Evolutionary conservation across 139 green algal species (phyloP).

Genomic region (Zygnema cylindricum): DNA sequence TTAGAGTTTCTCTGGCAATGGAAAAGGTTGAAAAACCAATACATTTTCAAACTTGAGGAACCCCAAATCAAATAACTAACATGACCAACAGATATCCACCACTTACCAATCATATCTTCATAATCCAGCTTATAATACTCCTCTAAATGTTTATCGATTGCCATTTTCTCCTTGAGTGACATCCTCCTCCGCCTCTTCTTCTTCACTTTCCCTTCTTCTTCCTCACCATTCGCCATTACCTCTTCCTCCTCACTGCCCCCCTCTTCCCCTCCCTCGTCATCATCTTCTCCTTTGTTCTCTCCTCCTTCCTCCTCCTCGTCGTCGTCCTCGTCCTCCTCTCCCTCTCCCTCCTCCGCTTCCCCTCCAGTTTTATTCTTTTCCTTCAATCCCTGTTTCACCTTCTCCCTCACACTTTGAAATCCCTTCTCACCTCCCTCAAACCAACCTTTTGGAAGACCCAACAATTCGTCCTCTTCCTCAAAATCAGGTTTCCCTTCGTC

Average conservation of each 20-base stretch:
- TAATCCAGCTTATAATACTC: constrained; percentile 94
- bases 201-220: constrained; percentile 42
- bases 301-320: constrained; percentile 32
- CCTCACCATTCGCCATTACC: constrained; percentile 21
- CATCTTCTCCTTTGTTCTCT: constrained; percentile 59
- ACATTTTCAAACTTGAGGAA: neutral
- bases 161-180: constrained; percentile 36
- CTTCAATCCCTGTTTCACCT: constrained; percentile 51
- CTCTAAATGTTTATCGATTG: constrained; percentile 76
- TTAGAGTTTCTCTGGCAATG: neutral
- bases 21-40: neutral
- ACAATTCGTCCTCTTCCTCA: constrained; percentile 59
- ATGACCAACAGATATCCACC: no score
- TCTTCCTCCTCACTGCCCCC: constrained; percentile 16
- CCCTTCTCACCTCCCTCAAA: constrained; percentile 32
- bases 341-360: constrained; percentile 68
- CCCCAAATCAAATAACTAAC: neutral
- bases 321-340: constrained; percentile 11
- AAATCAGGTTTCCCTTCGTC: constrained; percentile 45
- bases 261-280: constrained; percentile 48
- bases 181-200: constrained; percentile 28
- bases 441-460: constrained; percentile 40
- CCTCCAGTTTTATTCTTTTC: constrained; percentile 80
- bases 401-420: constrained; percentile 87
- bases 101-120: constrained; percentile 82